Evolutionary conservation across 768 basidiomycete genomes (phyloP), one percentile per base, ranked within the genome.

Genomic region (Lactarius sanguifluus): DNA sequence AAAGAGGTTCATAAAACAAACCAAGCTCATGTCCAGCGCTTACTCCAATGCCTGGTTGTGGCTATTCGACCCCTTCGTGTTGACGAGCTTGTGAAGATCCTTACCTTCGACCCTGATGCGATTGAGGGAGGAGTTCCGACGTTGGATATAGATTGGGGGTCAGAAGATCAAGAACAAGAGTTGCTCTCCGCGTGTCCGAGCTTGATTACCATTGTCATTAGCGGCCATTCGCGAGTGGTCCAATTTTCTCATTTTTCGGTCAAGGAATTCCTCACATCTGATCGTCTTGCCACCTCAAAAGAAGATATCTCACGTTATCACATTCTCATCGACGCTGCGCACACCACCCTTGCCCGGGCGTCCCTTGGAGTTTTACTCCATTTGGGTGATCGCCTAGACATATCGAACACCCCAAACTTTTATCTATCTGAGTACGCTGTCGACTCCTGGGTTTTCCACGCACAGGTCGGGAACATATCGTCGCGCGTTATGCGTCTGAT

Each of bases 401-500:
- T 4, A 9, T 4, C 2, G 45, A n/a, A 12, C 1, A n/a, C 9
- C 18, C 1, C 1, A 3, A 43, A 1, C 0, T 6, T 18, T 20
- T 2, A 10, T 47, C 10, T 47, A 1, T n/a, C n/a, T 23, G 4
- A 5, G 10, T 47, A 47, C 23, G 45, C 45, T 47, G 45, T 12
- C 9, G 2, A 1, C 5, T 3, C 10, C n/a, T 47, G 45, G 45
- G 12, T 3, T 5, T 47, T 10, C n/a, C 45, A 47, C 45, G n/a
- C 16, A 0, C n/a, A n/a, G 9, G n/a, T 2, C 10, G 45, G 20
- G 45, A 23, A 7, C 45, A 0, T 20, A 4, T 47, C 45, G n/a
- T 5, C 45, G 3, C 45, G 10, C n/a, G 10, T 47, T 23, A 47
- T 47, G 45, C 7, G 4, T 12, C 2, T 1, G 7, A 23, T 40